Conservation (phyloP, 345 rosid species). For the Populus nigra region DNA sequence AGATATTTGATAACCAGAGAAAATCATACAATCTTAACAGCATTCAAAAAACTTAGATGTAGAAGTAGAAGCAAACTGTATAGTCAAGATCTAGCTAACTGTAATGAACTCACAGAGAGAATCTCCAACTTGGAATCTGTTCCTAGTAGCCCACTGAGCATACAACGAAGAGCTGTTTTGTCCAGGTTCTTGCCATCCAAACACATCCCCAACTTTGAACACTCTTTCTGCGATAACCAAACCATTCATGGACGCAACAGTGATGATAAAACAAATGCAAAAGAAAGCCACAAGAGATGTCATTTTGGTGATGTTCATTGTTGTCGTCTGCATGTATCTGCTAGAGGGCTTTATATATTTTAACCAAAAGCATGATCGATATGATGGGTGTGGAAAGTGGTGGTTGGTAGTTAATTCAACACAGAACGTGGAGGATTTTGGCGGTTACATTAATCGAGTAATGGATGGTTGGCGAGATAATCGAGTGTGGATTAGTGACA, state of each 20-base stretch:
- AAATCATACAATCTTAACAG: no score
- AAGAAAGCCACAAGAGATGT: not conserved
- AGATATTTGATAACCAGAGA: no score
- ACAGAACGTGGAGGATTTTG: slow-evolving; percentile 10
- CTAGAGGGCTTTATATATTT: not conserved
- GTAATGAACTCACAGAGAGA: slow-evolving; percentile 49
- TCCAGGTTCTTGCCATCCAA: slow-evolving; percentile 64
- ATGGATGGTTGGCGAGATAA: not conserved
- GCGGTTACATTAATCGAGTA: not conserved
- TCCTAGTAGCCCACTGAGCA: slow-evolving; percentile 55
- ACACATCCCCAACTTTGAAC: slow-evolving; percentile 59
- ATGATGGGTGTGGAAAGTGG: not conserved
- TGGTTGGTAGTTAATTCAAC: slow-evolving; percentile 18
- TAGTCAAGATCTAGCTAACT: no score
- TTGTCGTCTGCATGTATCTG: not conserved
- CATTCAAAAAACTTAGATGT: no score
- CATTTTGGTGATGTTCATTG: slow-evolving; percentile 2
- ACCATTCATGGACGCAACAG: slow-evolving; percentile 1
- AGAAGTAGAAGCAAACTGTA: not conserved
- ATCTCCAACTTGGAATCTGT: slow-evolving; percentile 68
- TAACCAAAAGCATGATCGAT: not conserved
- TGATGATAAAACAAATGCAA: slow-evolving; percentile 6
- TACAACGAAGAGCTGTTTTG: slow-evolving; percentile 43
- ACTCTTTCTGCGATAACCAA: slow-evolving; percentile 35
- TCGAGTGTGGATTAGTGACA: slow-evolving; percentile 5